A percentile compares a stretch with the other conserved stretches of the same genome.
Conservation (phyloP, 352 stramenopile genomes). For the Globisporangium mamillatum region DNA sequence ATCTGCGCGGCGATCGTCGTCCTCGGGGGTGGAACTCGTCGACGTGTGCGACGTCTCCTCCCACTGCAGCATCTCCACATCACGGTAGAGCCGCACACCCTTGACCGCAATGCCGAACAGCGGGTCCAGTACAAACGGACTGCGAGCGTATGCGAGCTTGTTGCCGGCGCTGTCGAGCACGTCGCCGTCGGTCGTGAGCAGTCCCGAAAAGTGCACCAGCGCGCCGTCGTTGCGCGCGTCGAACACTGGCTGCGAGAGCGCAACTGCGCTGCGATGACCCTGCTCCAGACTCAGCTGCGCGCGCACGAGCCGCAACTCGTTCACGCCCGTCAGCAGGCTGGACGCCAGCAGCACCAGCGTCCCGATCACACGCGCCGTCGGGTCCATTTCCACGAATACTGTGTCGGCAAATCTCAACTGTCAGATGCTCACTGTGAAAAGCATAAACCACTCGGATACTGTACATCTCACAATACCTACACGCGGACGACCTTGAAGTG, state of each 20-base stretch:
- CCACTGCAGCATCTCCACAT: conserved; percentile 83
- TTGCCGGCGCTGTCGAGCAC: conserved; percentile 18
- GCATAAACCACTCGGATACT: no score
- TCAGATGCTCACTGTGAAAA: no score
- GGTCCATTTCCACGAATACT: conserved; percentile 19
- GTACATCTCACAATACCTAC: no score
- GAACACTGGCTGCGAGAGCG: conserved; percentile 24
- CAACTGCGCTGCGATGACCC: conserved; percentile 28
- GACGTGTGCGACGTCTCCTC: conserved; percentile 69
- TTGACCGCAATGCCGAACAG: conserved; percentile 60
- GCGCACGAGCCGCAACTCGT: conserved; percentile 52
- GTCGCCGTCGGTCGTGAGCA: conserved; percentile 40
- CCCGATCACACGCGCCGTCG: conserved; percentile 43
- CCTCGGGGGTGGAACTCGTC: conserved; percentile 33
- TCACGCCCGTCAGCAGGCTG: conserved; percentile 45
- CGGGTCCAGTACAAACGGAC: conserved; percentile 55
- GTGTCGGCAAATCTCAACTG: not conserved
- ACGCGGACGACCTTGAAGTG: no score
- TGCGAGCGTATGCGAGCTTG: conserved; percentile 25
- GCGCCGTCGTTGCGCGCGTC: conserved; percentile 23
- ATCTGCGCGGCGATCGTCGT: conserved; percentile 37
- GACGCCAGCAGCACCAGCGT: conserved; percentile 46
- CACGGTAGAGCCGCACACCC: conserved; percentile 59
- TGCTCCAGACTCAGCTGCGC: conserved; percentile 52
- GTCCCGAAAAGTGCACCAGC: conserved; percentile 43